A percentile compares a stretch with the other conserved stretches of the same genome.
Evolutionary conservation across 2,329 filamentous ascomycete genomes (phyloP).

Genomic region (Diaporthe citrichinensis): DNA sequence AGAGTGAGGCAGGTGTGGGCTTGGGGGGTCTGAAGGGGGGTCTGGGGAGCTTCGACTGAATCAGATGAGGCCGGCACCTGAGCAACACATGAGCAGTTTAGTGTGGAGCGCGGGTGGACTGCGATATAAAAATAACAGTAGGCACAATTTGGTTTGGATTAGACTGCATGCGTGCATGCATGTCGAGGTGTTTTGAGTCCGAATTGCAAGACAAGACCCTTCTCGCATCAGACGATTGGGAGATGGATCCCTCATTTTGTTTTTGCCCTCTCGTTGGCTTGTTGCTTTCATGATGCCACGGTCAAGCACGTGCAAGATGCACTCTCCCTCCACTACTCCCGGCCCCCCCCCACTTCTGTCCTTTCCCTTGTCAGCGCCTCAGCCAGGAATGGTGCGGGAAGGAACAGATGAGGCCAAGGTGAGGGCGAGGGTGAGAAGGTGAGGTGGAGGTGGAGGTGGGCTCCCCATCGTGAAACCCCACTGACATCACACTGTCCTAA

Average conservation of each 20-base stretch:
- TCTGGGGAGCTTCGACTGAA: slow-evolving; percentile 9
- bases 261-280: not conserved
- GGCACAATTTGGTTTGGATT: slow-evolving; percentile 17
- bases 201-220: slow-evolving; percentile 23
- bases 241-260: slow-evolving; percentile 7
- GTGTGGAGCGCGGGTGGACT: not conserved
- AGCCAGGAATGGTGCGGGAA: slow-evolving; percentile 12
- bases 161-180: not conserved
- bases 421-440: not conserved
- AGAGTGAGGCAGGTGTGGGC: not conserved
- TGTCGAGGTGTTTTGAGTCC: slow-evolving; percentile 15
- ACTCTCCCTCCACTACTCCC: not conserved
- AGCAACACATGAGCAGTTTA: slow-evolving; percentile 15
- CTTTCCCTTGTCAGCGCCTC: slow-evolving; percentile 1
- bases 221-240: slow-evolving; percentile 26
- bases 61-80: slow-evolving; percentile 21
- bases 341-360: too few relatives aligned
- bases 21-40: not conserved
- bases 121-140: slow-evolving; percentile 30
- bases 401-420: slow-evolving; percentile 4
- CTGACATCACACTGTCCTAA: slow-evolving; percentile 22
- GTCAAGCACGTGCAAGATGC: not conserved
- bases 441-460: not conserved
- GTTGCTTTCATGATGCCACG: not conserved
- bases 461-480: slow-evolving; percentile 12